Evolutionary conservation across 257 asterid species (phyloP).

Genomic region (Lycium barbarum): DNA sequence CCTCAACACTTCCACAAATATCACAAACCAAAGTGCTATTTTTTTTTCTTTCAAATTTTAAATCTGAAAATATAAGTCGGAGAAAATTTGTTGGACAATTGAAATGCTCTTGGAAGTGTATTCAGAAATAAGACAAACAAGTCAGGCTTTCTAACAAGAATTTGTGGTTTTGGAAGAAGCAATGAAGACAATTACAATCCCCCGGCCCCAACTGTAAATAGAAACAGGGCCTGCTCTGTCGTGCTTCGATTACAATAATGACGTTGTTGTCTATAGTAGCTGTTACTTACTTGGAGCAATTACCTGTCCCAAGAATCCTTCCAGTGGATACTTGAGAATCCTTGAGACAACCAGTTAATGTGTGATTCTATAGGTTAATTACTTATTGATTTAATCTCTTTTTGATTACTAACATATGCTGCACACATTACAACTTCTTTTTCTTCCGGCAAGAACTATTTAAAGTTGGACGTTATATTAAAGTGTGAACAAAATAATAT

Average conservation of each 20-base stretch:
- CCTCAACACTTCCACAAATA: background rate
- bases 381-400: background rate
- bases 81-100: background rate
- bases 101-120: background rate
- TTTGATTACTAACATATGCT: background rate
- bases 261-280: background rate
- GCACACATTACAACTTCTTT: background rate
- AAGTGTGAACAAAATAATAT: background rate
- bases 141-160: background rate
- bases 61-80: background rate
- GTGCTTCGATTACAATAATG: conserved; percentile 18
- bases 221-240: background rate
- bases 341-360: background rate
- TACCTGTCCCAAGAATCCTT: background rate
- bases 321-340: background rate
- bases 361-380: background rate
- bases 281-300: background rate
- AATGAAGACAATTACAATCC: conserved; percentile 15
- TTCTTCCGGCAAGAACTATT: too few species aligned
- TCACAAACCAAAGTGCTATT: background rate
- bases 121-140: conserved; percentile 7
- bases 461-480: background rate
- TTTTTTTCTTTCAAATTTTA: background rate
- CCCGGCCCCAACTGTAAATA: background rate
- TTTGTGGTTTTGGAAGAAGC: background rate